Base-by-base conservation (phyloP, 331 rosid genomes). In the Phaseolus coccineus region DNA sequence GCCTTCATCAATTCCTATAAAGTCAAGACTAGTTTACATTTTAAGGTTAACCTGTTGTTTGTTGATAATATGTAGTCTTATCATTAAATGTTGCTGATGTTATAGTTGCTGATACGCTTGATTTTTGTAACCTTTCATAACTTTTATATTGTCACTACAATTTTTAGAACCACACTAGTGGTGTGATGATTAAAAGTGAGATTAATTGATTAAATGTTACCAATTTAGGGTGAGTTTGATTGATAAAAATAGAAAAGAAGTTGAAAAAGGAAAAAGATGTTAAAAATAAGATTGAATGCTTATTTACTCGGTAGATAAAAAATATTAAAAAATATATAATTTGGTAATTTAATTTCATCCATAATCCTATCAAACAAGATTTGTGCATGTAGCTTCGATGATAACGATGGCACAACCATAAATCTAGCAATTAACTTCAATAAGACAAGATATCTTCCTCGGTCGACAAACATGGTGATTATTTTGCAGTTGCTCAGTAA, bases 401-500 rank as follows among this genome's bases (percentile, higher is more conserved):
- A 67, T 1, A 64, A 57, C 35, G 81, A 75, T 39, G 66, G 35
- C 73, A 58, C 56, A 81, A 81, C 46, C 58, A 81, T 37, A 37
- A 35, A 74, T 48, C 53, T 25, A 50, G 73, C 58, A 55, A 19
- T 65, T 47, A 67, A 19, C 35, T 19, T 66, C 59, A 33, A 56
- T 4, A 71, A 37, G 75, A 74, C 64, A 64, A 55, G 61, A 56
- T 33, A 27, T 30, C 44, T 57, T 42, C 52, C 74, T 50, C 48
- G 51, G 39, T 37, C 16, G 33, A 67, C 13, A 33, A 39, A 33
- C 27, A 27, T 69, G 78, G 50, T 48, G 31, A 81, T 81, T 58
- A 75, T 61, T 61, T 52, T 62, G 74, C 42, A 63, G 79, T 70
- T 79, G 77, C 16, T 30, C 61, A 77, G 82, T 70, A 66, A 14